Evolutionary conservation across 2,329 filamentous ascomycete genomes (phyloP).

Genomic region (Colletotrichum agaves): DNA sequence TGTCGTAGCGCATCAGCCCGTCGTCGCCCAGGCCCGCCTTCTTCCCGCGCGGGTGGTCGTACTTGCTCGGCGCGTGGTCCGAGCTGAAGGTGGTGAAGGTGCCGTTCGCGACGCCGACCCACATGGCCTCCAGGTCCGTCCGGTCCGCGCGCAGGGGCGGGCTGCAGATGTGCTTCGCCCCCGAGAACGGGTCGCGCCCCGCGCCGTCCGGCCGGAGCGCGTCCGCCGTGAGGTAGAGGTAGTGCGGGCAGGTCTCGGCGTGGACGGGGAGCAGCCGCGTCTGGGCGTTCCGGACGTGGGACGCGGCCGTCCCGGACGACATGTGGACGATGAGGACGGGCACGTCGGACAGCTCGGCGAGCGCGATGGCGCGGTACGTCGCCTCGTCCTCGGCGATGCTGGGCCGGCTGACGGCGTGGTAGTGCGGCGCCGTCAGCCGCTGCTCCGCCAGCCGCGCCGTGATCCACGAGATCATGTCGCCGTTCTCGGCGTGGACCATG

Average conservation of each 20-base stretch:
- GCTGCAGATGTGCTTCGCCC: slow-evolving; percentile 65
- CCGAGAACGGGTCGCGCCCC: slow-evolving; percentile 62
- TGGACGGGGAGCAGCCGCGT: slow-evolving; percentile 58
- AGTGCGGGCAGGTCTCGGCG: slow-evolving; percentile 67
- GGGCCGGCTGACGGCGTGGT: slow-evolving; percentile 61
- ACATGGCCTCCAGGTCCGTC: slow-evolving; percentile 61
- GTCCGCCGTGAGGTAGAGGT: slow-evolving; percentile 62
- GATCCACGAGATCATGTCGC: slow-evolving; percentile 64
- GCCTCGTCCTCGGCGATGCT: slow-evolving; percentile 62
- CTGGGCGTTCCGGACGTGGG: slow-evolving; percentile 56
- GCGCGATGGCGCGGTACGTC: slow-evolving; percentile 62
- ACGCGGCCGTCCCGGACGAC: slow-evolving; percentile 56
- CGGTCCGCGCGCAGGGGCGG: slow-evolving; percentile 59
- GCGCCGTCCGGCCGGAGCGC: slow-evolving; percentile 48
- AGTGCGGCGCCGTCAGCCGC: slow-evolving; percentile 59
- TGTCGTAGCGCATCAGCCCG: slow-evolving; percentile 55
- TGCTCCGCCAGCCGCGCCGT: slow-evolving; percentile 61
- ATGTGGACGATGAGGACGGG: slow-evolving; percentile 66
- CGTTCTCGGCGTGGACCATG: slow-evolving; percentile 67
- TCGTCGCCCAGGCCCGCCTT: slow-evolving; percentile 51
- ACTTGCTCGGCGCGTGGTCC: slow-evolving; percentile 60
- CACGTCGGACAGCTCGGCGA: slow-evolving; percentile 60
- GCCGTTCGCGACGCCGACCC: slow-evolving; percentile 60
- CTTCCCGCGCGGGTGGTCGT: slow-evolving; percentile 59
- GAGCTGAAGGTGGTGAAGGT: slow-evolving; percentile 63